Percentiles rank a stretch among this genome's conserved stretches.
These are phyloP conservation scores for Rhizopogon sp. DNA, from an alignment of 768 basidiomycete genomes.

Conservation along the genomic window DNA sequence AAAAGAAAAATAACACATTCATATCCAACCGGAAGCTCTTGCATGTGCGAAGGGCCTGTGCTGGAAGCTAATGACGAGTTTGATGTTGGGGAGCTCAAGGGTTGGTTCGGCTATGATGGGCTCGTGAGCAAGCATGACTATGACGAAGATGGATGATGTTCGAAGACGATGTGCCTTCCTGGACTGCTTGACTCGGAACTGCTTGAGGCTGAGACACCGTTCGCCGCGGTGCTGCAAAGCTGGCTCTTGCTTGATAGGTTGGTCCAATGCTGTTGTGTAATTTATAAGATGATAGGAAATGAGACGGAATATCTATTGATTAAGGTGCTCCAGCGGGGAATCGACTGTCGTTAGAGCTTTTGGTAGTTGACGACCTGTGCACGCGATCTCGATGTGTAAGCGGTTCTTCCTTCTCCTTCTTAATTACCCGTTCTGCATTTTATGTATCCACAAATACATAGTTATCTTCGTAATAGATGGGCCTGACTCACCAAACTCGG, in stretches of 20 bases:
- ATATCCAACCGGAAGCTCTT: slow-evolving; percentile 23
- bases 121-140: background rate
- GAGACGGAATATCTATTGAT: background rate
- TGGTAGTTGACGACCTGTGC: background rate
- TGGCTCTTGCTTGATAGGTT: background rate
- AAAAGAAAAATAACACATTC: slow-evolving; percentile 10
- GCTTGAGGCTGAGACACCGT: background rate
- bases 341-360: background rate
- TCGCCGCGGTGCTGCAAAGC: background rate
- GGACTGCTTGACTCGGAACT: too few species aligned
- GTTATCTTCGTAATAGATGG: background rate
- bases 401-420: background rate
- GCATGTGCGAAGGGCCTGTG: slow-evolving; percentile 23
- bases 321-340: background rate
- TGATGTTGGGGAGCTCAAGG: background rate
- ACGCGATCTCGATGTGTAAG: background rate
- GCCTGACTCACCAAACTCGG: background rate
- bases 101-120: background rate
- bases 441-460: background rate
- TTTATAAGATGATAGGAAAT: background rate
- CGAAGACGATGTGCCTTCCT: background rate
- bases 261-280: background rate
- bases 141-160: background rate
- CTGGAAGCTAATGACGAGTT: slow-evolving; percentile 21
- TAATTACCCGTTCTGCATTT: background rate